Evolutionary conservation across 75 land plant genomes (phyloP).

Genomic region (Adiantum capillusveneris): DNA sequence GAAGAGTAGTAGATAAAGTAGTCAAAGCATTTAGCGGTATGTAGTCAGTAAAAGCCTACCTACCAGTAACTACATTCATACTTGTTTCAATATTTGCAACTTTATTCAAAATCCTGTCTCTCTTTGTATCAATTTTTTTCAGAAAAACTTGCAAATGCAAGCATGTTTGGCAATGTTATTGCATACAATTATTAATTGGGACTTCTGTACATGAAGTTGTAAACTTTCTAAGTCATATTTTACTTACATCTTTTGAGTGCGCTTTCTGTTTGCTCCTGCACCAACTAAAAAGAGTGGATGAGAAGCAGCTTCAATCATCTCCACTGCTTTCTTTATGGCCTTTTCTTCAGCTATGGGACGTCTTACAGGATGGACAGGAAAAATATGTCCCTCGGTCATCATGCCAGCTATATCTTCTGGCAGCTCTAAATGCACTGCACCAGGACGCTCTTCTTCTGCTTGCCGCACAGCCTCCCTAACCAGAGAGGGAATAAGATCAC

Average conservation of each 20-base stretch:
- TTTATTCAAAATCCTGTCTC: too few relatives aligned
- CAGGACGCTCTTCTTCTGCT: constrained; percentile 32
- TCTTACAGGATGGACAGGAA: constrained; percentile 25
- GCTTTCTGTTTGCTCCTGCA: constrained; percentile 30
- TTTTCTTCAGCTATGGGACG: constrained; percentile 27
- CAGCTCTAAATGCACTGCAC: constrained; percentile 28
- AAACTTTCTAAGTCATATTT: too few relatives aligned
- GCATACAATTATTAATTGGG: too few relatives aligned
- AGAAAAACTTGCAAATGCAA: too few relatives aligned
- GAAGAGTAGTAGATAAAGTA: too few relatives aligned
- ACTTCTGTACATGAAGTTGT: too few relatives aligned
- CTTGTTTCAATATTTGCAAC: too few relatives aligned
- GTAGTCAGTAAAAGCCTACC: too few relatives aligned
- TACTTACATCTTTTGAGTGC: constrained; percentile 22
- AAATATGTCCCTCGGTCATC: constrained; percentile 16
- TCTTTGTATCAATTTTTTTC: too few relatives aligned
- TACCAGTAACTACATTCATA: too few relatives aligned
- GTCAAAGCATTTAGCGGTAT: too few relatives aligned
- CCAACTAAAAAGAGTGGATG: constrained; percentile 22
- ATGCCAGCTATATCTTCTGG: constrained; percentile 28
- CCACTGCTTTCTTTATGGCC: constrained; percentile 19
- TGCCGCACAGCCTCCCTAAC: constrained; percentile 23
- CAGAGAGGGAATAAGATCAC: constrained; percentile 21
- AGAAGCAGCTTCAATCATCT: constrained; percentile 19
- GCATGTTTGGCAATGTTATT: too few relatives aligned